Percentiles rank a stretch among this genome's conserved stretches.
Conservation (phyloP, 768 basidiomycete genomes). For the Suillus americanus region DNA sequence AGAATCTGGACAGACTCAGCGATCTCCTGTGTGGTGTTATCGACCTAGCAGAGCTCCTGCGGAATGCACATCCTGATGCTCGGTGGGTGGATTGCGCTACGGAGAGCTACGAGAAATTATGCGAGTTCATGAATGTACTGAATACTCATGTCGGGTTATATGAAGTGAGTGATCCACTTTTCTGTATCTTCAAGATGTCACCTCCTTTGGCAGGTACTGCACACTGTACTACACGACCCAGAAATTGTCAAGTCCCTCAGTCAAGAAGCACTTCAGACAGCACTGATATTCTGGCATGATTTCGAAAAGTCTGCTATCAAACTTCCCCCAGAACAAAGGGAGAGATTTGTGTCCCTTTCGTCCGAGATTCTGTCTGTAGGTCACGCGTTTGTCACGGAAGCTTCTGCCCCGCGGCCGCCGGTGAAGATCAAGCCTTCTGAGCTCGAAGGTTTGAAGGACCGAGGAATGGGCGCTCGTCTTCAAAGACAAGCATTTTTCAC, state of each 20-base stretch:
- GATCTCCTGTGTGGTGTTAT: conserved; percentile 96
- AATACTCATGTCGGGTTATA: conserved; percentile 93
- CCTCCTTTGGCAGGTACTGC: conserved; percentile 54
- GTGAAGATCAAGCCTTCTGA: conserved; percentile 68
- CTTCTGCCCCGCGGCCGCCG: conserved; percentile 61
- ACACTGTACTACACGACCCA: conserved; percentile 65
- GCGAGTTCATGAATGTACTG: conserved; percentile 96
- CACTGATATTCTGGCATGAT: conserved; percentile 92
- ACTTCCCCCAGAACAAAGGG: conserved; percentile 73
- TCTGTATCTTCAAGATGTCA: not conserved
- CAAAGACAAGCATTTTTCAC: conserved; percentile 77
- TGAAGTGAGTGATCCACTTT: conserved; percentile 53
- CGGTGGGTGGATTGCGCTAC: conserved; percentile 84
- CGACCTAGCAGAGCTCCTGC: conserved; percentile 90
- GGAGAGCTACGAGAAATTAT: conserved; percentile 85
- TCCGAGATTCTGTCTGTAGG: conserved; percentile 88
- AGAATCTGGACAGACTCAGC: conserved; percentile 94
- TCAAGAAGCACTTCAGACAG: conserved; percentile 80
- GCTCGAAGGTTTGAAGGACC: conserved; percentile 70
- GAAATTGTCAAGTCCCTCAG: conserved; percentile 64
- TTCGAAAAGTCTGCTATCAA: conserved; percentile 97
- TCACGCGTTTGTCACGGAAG: conserved; percentile 77
- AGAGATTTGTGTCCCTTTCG: conserved; percentile 85
- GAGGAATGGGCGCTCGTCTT: conserved; percentile 72
- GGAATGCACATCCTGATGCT: conserved; percentile 89